A percentile compares a stretch with the other conserved stretches of the same genome.
Conservation (phyloP, 352 stramenopile genomes). For the Pythium myriotylum region DNA sequence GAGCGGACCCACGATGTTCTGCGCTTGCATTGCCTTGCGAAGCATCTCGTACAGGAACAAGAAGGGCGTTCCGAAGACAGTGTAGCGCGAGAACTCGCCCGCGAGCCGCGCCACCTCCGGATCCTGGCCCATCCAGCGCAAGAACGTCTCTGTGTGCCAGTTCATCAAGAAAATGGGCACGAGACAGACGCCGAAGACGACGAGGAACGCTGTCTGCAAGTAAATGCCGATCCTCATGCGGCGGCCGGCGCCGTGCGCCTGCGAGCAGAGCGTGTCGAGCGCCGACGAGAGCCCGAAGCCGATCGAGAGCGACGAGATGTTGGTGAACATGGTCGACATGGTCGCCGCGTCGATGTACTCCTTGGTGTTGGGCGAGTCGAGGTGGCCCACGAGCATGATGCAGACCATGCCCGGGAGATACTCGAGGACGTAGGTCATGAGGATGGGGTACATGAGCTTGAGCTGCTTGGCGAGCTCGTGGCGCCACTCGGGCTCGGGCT, state of each 20-base stretch:
- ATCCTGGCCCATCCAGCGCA: conserved; percentile 60
- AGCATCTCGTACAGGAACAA: conserved; percentile 79
- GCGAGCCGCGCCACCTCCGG: conserved; percentile 50
- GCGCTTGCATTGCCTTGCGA: conserved; percentile 70
- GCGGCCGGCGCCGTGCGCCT: conserved; percentile 67
- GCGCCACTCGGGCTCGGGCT: conserved; percentile 43
- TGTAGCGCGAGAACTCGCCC: conserved; percentile 57
- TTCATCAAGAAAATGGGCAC: conserved; percentile 60
- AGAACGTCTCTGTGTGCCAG: conserved; percentile 58
- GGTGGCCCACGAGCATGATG: conserved; percentile 61
- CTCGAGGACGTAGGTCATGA: conserved; percentile 57
- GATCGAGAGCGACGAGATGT: conserved; percentile 71
- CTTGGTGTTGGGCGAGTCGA: conserved; percentile 61
- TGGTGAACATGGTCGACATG: conserved; percentile 75
- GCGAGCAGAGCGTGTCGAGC: conserved; percentile 81
- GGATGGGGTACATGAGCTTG: conserved; percentile 46
- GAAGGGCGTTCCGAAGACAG: conserved; percentile 75
- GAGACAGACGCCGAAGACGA: conserved; percentile 51
- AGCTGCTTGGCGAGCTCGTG: conserved; percentile 51
- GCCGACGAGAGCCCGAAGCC: conserved; percentile 74
- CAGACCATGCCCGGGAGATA: conserved; percentile 60
- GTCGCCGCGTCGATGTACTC: conserved; percentile 63
- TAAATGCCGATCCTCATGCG: conserved; percentile 77
- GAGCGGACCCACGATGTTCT: conserved; percentile 72
- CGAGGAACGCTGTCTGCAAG: conserved; percentile 59